Evolutionary conservation across 2,329 filamentous ascomycete genomes (phyloP).

Genomic region (Albifimbria verrucaria): DNA sequence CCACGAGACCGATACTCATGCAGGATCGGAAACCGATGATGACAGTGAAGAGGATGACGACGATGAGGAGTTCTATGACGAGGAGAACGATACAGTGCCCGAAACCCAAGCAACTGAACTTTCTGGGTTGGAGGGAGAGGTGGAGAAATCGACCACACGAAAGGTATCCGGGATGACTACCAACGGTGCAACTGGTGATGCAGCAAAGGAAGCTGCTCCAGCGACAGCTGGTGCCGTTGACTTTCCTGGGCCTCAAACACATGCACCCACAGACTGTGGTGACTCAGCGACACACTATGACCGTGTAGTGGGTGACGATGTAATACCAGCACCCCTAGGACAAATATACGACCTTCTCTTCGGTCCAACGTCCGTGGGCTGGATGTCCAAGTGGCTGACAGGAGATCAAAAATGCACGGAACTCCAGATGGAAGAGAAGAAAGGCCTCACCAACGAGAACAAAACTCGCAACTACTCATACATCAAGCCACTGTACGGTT

Average conservation of each 20-base stretch:
- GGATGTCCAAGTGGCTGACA: conserved; percentile 83
- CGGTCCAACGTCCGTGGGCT: conserved; percentile 72
- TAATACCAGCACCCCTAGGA: conserved; percentile 81
- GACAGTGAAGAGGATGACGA: conserved; percentile 66
- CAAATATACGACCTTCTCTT: conserved; percentile 90
- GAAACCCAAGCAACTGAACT: conserved; percentile 46
- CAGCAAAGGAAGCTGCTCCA: conserved; percentile 44
- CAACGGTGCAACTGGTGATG: conserved; percentile 46
- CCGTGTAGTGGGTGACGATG: conserved; percentile 78
- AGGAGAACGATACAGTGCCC: conserved; percentile 74
- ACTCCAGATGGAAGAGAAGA: conserved; percentile 82
- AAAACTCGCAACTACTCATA: conserved; percentile 76
- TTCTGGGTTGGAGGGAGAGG: conserved; percentile 42
- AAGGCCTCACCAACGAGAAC: conserved; percentile 71
- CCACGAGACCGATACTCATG: conserved; percentile 40
- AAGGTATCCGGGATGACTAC: conserved; percentile 63
- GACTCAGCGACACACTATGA: conserved; percentile 80
- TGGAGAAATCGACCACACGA: conserved; percentile 62
- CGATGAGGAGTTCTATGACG: conserved; percentile 64
- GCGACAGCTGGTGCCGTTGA: conserved; percentile 49
- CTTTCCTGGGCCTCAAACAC: conserved; percentile 80
- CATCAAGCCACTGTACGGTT: conserved; percentile 81
- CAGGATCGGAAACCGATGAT: conserved; percentile 55
- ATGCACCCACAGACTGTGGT: conserved; percentile 80
- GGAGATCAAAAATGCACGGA: conserved; percentile 87